Evolutionary conservation across 371 early-diverging fungal species (phyloP).

Genomic region (Apophysomyces trapeziformis): DNA sequence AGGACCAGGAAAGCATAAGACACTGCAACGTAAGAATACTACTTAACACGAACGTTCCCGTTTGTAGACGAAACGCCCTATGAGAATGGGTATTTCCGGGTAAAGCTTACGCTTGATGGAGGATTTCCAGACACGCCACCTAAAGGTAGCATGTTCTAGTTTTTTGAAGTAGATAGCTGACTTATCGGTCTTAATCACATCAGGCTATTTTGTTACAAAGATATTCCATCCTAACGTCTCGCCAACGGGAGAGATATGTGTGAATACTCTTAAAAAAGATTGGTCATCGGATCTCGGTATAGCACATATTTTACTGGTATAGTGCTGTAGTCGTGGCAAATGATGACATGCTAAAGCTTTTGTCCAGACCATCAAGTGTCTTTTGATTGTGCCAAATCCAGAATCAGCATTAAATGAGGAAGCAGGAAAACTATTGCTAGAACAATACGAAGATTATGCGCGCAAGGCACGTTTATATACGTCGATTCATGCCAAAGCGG

Average conservation of each 20-base stretch:
- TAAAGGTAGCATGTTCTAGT: conserved; percentile 47
- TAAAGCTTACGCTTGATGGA: conserved; percentile 63
- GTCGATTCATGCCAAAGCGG: conserved; percentile 70
- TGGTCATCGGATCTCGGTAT: conserved; percentile 88
- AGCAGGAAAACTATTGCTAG: conserved; percentile 86
- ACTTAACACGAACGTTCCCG: not conserved
- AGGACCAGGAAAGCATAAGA: conserved; percentile 73
- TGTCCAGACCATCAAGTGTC: conserved; percentile 81
- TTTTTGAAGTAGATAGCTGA: not conserved
- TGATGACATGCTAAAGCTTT: not conserved
- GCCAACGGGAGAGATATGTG: conserved; percentile 86
- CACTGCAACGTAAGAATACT: not conserved
- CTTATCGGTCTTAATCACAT: not conserved
- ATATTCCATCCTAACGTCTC: conserved; percentile 96
- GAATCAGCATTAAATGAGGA: conserved; percentile 95
- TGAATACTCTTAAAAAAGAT: conserved; percentile 90
- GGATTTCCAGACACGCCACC: conserved; percentile 81
- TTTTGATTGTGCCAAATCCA: conserved; percentile 92
- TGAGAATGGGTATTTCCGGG: conserved; percentile 73
- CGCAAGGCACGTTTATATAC: conserved; percentile 79
- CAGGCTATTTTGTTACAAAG: conserved; percentile 81
- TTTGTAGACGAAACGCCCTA: conserved; percentile 75
- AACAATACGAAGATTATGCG: conserved; percentile 83
- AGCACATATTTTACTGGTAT: conserved; percentile 79
- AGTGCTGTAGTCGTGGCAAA: not conserved